These are phyloP conservation scores for Tuber magnatum DNA, from an alignment of 495 filamentous ascomycete genomes.

Conservation along the genomic window DNA sequence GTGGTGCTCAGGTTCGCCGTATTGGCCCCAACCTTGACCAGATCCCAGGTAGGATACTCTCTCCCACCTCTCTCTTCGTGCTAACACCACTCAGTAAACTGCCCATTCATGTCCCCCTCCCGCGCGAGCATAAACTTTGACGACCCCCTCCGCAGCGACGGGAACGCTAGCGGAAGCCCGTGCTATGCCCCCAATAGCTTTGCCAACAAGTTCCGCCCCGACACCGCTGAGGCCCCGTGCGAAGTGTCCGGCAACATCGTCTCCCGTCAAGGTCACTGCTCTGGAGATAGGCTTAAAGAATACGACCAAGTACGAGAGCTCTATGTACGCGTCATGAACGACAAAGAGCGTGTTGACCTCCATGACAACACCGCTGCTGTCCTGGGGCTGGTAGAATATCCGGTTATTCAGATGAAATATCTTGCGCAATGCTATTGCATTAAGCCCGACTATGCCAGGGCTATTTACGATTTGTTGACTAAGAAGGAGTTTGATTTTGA, in stretches of 20 bases:
- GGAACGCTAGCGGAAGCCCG: constrained; percentile 50
- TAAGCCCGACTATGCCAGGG: constrained; percentile 46
- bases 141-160: constrained; percentile 45
- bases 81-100: constrained; percentile 42
- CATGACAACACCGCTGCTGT: constrained; percentile 48
- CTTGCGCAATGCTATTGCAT: constrained; percentile 52
- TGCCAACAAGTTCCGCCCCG: constrained; percentile 51
- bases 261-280: constrained; percentile 50
- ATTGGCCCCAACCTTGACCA: constrained; percentile 50
- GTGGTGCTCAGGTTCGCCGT: constrained; percentile 49
- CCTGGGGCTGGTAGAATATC: constrained; percentile 43
- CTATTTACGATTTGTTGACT: constrained; percentile 47
- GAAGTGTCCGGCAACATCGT: constrained; percentile 48
- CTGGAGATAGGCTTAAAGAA: constrained; percentile 51
- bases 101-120: constrained; percentile 48
- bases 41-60: constrained; percentile 36
- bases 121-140: constrained; percentile 47
- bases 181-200: constrained; percentile 55
- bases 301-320: constrained; percentile 51
- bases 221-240: constrained; percentile 51
- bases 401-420: constrained; percentile 48
- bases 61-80: background rate
- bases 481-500: constrained; percentile 46
- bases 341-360: constrained; percentile 45
- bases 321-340: constrained; percentile 48